Evolutionary conservation across 495 filamentous ascomycete species (phyloP), one percentile per base, ranked within the genome.

Genomic region (Hypoxylon cercidicola): DNA sequence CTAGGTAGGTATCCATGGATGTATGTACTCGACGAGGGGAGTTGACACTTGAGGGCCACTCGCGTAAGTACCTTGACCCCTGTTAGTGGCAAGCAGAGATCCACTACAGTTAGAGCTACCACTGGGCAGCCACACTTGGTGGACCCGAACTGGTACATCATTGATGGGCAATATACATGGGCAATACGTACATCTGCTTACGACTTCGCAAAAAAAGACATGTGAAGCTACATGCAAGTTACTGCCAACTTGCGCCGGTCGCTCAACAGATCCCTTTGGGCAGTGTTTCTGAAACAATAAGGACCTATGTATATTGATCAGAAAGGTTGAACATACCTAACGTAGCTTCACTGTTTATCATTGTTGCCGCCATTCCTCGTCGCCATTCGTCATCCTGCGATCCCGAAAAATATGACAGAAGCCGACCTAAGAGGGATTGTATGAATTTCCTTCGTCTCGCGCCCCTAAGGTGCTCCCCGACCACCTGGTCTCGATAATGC

Each of bases 401-500:
- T 25, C 32, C 39, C 21, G 20, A 46, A 40, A 50, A 66, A 48
- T 23, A 67, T 62, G 64, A 62, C 43, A 49, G 41, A 40, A 58
- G 16, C 49, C 37, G 46, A 58, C 21, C 28, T 21, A 23, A 37
- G 43, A n/a, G 35, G 20, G 49, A 55, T 59, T 68, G 43, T 25
- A 68, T 60, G 65, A 52, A 50, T 63, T 52, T 55, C 54, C 30
- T 68, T 48, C 45, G 53, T 53, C 48, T 64, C 50, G 55, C 59
- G 62, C 66, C 34, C 60, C 39, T 15, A 39, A 46, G 51, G 54
- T 52, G 59, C 54, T 44, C 48, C 32, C 39, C 54, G 19, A 51
- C 68, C 55, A 50, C 41, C 34, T 48, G 59, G 64, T 71, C 59
- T 62, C 64, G 64, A 72, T 65, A 59, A 78, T 78, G 75, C 66